A percentile compares a stretch with the other conserved stretches of the same genome.
Evolutionary conservation across 306 rosid genomes (phyloP).

Genomic region (Trichosanthes cucumerina): DNA sequence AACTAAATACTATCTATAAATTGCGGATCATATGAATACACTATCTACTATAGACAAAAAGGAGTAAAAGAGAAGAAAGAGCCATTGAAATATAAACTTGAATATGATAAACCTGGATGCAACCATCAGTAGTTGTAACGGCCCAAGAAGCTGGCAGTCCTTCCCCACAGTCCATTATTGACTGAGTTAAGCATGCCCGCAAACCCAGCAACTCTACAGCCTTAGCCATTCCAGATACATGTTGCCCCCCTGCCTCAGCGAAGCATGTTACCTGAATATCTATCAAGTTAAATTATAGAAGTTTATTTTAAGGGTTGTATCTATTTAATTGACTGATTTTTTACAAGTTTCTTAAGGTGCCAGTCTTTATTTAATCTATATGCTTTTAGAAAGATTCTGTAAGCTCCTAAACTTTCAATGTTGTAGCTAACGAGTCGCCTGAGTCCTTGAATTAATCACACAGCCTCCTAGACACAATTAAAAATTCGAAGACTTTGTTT

Average conservation of each 20-base stretch:
- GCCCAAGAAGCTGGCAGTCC: conserved; percentile 71
- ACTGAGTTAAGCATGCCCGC: conserved; percentile 74
- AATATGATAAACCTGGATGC: conserved; percentile 39
- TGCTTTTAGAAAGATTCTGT: neutral
- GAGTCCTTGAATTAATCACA: too few species aligned
- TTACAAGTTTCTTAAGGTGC: neutral
- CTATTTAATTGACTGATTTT: neutral
- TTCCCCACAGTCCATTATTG: conserved; percentile 69
- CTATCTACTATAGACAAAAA: neutral
- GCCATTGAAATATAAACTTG: neutral
- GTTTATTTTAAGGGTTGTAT: neutral
- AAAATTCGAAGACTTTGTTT: neutral
- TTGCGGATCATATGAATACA: neutral
- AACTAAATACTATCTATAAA: neutral
- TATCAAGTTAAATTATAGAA: neutral
- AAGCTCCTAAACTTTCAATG: neutral
- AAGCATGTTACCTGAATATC: conserved; percentile 66
- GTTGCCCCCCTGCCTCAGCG: conserved; percentile 94
- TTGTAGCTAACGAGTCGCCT: neutral
- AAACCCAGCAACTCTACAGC: conserved; percentile 59
- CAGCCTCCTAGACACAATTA: too few species aligned
- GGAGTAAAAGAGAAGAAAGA: neutral
- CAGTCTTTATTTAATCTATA: too few species aligned
- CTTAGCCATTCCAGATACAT: conserved; percentile 65
- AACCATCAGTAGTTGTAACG: conserved; percentile 38